Evolutionary conservation across 208 protist species (phyloP), one percentile per base, ranked within the genome.

Genomic region (Lotmaria passim): DNA sequence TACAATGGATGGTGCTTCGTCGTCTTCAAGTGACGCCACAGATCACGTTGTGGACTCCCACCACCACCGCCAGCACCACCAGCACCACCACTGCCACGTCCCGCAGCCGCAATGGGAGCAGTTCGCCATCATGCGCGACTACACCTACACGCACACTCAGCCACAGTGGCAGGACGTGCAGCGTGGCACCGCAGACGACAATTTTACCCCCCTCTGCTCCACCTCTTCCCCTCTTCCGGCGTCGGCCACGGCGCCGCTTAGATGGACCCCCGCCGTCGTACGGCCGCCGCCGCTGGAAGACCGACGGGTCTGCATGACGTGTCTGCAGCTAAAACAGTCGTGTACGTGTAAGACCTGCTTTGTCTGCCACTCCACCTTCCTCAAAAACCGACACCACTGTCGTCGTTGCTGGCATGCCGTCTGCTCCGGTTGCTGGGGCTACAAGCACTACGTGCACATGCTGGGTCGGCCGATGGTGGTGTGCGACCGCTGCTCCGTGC

Each of bases 311-410:
- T 94, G 85, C 71, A 65, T 71, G 46, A 75, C 61, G n/a, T 94
- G 89, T 41, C 56, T 43, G n/a, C 52, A 78, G 0, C 48, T 51
- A 7, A 87, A 89, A 63, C 51, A 82, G 65, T n/a, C 26, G 14
- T 94, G 89, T 43, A 70, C n/a, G 17, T 94, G 89, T 59, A 53
- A 48, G 12, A 61, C 23, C 10, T 94, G 89, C 72, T 36, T 30
- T 31, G 71, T 82, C 24, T 94, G 89, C 68, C 46, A 44, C 21
- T 1, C 47, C 31, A 19, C 47, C 46, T 73, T 85, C 23, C 56
- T 59, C 14, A 75, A 61, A 7, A 78, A 69, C 51, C 83, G 85
- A 7, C 85, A 91, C 69, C 89, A 93, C 75, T 95, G 89, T 79
- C 85, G 85, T 46, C 76, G 81, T 55, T 95, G 89, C 62, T 87